Base-by-base conservation (phyloP, 495 filamentous ascomycete species). In the Jackrogersella minutella region DNA sequence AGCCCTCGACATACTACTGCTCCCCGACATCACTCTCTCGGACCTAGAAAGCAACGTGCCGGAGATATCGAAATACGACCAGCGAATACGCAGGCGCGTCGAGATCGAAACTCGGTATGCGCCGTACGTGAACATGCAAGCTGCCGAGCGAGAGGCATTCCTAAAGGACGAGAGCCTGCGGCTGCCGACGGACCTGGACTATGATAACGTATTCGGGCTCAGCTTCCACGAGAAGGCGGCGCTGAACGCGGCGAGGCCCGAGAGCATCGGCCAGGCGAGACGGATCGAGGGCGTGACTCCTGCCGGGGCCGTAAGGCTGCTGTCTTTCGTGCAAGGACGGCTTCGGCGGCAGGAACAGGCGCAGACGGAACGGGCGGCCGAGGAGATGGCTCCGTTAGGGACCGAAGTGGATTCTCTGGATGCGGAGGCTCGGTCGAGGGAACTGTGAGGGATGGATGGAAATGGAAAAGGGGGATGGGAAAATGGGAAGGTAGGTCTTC, bases 261-360 rank as follows among this genome's bases (percentile, higher is more conserved):
- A 93, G 71, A 94, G 84, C 49, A 77, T 99, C 21, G 96, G 92
- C 2, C 93, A 96, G 87, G 93, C 94, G 14, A 79, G 92, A 49
- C 79, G 96, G 8, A 86, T 97, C 50, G 95, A 99, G 76, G 94
- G 95, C 1, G 76, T 88, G 6, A 91, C 89, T 28, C 86, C 89
- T 0, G 78, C 80, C 2, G 89, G 86, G 0, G 82, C 83, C 26
- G 64, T 91, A 54, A 74, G 79, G 49, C 60, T 92, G 60, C 71
- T 91, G n/a, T 75, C 72, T 34, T 82, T 82, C 70, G 85, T 86
- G 57, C 73, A 63, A 66, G 30, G 44, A 54, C 9, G 71, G 54
- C 60, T 21, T 19, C 22, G 34, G 47, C 39, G 37, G 16, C 30
- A 37, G 37, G n/a, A 17, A 10, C 36, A 22, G 5, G 61, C 28